Conservation (phyloP, 192 early-diverging fungal genomes). For the Lobosporangium transversale region DNA sequence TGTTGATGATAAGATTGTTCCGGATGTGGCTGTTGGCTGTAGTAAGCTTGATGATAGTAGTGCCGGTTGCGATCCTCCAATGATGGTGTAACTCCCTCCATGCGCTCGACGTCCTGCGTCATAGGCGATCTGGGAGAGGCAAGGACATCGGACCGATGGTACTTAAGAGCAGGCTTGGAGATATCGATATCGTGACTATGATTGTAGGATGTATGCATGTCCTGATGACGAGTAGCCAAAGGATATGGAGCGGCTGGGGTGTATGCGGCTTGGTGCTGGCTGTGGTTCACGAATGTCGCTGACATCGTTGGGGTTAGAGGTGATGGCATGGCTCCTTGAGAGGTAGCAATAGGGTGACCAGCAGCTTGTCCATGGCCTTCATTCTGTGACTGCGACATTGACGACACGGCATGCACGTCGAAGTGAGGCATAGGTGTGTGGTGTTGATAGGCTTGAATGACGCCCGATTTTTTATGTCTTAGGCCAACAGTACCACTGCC, state of each 20-base stretch:
- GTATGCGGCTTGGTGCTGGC: constrained; percentile 15
- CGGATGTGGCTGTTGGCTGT: constrained; percentile 3
- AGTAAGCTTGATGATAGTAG: no score
- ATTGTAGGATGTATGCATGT: neutral
- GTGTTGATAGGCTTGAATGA: constrained; percentile 46
- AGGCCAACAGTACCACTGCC: no score
- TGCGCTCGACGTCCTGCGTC: constrained; percentile 49
- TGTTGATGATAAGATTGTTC: neutral
- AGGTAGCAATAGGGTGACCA: no score
- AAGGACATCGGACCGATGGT: constrained; percentile 10
- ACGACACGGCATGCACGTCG: constrained; percentile 22
- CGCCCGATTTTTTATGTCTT: constrained; percentile 35
- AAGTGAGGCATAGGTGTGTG: constrained; percentile 50
- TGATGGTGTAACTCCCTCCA: constrained; percentile 32
- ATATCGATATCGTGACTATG: constrained; percentile 10
- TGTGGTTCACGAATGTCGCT: constrained; percentile 4
- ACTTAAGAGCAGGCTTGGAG: neutral
- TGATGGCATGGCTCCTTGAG: constrained; percentile 9
- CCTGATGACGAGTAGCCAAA: constrained; percentile 7
- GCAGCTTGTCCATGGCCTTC: no score
- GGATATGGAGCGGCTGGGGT: neutral
- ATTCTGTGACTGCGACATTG: neutral
- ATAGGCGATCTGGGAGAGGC: constrained; percentile 45
- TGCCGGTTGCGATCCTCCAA: neutral
- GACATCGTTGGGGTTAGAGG: constrained; percentile 27